phyloP scores from a whole-genome alignment of 1,139 yeast species.

The Saccharomyces hybrid region DNA sequence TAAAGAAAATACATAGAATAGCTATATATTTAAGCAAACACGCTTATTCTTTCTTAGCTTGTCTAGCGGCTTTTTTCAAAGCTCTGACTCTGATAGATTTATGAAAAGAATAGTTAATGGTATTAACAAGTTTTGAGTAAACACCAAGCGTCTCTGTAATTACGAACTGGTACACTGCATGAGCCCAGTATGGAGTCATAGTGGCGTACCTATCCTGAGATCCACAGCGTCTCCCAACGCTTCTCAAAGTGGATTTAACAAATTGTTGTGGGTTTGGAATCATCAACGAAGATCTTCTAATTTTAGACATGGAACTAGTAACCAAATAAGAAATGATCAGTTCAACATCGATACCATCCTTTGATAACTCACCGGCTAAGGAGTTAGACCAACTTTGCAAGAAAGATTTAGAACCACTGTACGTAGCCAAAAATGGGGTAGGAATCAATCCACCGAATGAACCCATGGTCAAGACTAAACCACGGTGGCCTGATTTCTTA shows the following conservation, averaged over 20 bases:
- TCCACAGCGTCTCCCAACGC: constrained; percentile 80
- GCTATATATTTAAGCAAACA: not conserved
- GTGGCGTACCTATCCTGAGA: constrained; percentile 89
- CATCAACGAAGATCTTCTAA: constrained; percentile 61
- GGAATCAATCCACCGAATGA: constrained; percentile 94
- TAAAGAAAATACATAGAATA: not conserved
- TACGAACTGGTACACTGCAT: constrained; percentile 84
- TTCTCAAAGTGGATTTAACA: constrained; percentile 58
- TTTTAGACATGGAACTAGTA: constrained; percentile 92
- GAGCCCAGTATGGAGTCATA: constrained; percentile 86
- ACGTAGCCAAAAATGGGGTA: constrained; percentile 84
- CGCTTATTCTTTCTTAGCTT: constrained; percentile 22
- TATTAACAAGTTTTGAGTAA: constrained; percentile 61
- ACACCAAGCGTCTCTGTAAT: constrained; percentile 78
- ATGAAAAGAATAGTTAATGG: constrained; percentile 69
- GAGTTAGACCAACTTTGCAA: constrained; percentile 89
- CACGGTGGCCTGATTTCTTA: constrained; percentile 37
- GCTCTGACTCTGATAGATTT: constrained; percentile 74
- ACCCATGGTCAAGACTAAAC: constrained; percentile 88
- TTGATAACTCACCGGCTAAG: constrained; percentile 73
- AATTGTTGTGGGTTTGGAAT: constrained; percentile 81
- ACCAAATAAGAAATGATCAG: constrained; percentile 84
- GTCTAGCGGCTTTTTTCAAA: constrained; percentile 62
- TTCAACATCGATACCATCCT: constrained; percentile 73
- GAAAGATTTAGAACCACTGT: constrained; percentile 94